Evolutionary conservation across 257 asterid species (phyloP).

Genomic region (Solanum lycopersicoides): DNA sequence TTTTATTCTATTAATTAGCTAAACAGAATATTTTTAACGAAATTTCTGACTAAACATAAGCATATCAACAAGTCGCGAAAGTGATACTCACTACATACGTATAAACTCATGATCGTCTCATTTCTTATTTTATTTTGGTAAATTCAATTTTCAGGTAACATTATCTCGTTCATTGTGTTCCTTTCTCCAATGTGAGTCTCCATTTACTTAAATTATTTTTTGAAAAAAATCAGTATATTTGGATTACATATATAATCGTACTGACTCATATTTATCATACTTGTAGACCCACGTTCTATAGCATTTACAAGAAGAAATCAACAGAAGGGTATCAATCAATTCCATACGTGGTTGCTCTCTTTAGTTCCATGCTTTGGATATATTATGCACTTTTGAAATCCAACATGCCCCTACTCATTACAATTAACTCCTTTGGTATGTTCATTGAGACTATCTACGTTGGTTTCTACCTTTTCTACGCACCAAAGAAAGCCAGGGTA

Average conservation of each 20-base stretch:
- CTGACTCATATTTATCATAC: neutral
- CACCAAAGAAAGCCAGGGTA: conserved; percentile 39
- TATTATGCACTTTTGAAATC: conserved; percentile 60
- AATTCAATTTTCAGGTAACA: conserved; percentile 30
- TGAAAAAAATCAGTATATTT: neutral
- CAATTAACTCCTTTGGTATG: conserved; percentile 58
- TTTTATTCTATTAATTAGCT: neutral
- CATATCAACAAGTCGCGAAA: neutral
- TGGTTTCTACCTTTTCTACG: conserved; percentile 37
- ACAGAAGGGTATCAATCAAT: conserved; percentile 50
- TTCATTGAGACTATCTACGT: conserved; percentile 43
- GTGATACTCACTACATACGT: neutral
- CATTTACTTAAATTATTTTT: neutral
- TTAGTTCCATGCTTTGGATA: conserved; percentile 65
- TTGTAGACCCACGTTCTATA: conserved; percentile 48
- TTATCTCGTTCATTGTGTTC: conserved; percentile 54
- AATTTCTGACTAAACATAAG: neutral
- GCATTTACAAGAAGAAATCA: conserved; percentile 50
- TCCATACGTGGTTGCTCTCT: conserved; percentile 47
- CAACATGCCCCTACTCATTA: conserved; percentile 49
- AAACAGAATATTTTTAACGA: neutral
- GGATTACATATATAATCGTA: neutral
- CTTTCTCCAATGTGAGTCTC: conserved; percentile 51
- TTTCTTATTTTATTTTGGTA: neutral
- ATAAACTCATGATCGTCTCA: neutral